Conservation (phyloP, 305 asterid species). For the Nicotiana rustica region DNA sequence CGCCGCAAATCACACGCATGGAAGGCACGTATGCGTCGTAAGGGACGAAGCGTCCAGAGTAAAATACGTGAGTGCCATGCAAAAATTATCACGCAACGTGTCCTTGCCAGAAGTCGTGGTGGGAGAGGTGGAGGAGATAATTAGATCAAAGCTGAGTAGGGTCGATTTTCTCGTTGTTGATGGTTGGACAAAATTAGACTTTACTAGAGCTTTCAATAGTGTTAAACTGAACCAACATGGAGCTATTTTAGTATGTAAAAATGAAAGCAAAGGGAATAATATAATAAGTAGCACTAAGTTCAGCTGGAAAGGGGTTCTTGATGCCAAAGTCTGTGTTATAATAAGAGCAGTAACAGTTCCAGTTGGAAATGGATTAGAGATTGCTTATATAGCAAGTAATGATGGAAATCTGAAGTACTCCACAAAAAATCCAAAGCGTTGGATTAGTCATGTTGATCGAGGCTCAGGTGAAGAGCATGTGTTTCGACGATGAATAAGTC, state of each 20-base stretch:
- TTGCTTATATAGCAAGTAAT: constrained; percentile 42
- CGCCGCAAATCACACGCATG: constrained; percentile 45
- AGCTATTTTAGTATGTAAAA: constrained; percentile 39
- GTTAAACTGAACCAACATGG: constrained; percentile 44
- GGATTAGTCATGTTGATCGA: constrained; percentile 46
- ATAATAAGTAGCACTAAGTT: constrained; percentile 16
- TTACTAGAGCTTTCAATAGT: constrained; percentile 27
- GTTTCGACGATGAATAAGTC: constrained; percentile 38
- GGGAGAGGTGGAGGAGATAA: constrained; percentile 39
- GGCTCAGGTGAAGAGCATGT: constrained; percentile 49
- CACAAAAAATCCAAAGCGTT: constrained; percentile 23
- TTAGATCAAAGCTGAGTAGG: constrained; percentile 35
- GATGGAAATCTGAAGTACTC: background rate
- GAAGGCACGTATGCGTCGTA: constrained; percentile 50
- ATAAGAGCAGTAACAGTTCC: constrained; percentile 45
- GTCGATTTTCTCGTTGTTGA: constrained; percentile 51
- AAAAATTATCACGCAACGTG: background rate
- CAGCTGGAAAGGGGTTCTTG: constrained; percentile 39
- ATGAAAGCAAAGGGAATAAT: constrained; percentile 15
- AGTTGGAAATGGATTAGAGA: constrained; percentile 44
- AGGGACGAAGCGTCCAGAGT: constrained; percentile 40
- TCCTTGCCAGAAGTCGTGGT: constrained; percentile 45
- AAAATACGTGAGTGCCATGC: constrained; percentile 43
- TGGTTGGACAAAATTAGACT: constrained; percentile 35
- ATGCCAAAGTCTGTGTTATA: constrained; percentile 22